Conservation (phyloP, 1,139 yeast genomes). For the Zygosaccharomyces pseudobailii region DNA sequence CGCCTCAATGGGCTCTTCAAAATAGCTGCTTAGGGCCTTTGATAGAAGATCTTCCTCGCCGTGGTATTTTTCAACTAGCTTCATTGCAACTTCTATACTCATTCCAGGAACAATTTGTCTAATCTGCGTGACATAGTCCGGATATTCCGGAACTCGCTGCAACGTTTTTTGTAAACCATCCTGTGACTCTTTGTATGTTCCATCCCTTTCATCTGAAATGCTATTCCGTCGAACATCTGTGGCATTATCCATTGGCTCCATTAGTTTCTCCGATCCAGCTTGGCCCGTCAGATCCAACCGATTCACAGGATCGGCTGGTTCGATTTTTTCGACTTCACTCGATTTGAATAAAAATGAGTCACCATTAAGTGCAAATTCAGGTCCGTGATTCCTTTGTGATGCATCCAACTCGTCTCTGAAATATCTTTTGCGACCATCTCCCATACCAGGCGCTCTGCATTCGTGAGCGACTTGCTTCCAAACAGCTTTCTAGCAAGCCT, state of each 20-base stretch:
- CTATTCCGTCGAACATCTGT: not conserved
- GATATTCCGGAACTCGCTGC: not conserved
- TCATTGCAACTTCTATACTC: conserved; percentile 6
- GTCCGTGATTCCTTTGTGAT: conserved; percentile 8
- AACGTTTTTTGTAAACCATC: not conserved
- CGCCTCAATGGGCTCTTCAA: conserved; percentile 9
- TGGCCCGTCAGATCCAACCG: not conserved
- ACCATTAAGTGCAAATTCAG: conserved; percentile 1
- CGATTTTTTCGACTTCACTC: not conserved
- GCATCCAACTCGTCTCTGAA: conserved; percentile 18
- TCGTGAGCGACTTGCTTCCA: not conserved
- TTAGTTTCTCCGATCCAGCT: not conserved
- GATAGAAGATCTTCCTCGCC: conserved; percentile 13
- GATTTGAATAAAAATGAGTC: conserved; percentile 8
- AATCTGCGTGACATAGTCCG: conserved; percentile 10
- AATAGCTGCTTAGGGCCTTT: conserved; percentile 18
- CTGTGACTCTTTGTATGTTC: not conserved
- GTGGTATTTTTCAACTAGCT: conserved; percentile 10
- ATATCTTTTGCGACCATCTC: conserved; percentile 11
- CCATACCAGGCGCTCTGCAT: not conserved
- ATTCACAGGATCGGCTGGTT: not conserved
- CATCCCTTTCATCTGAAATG: not conserved
- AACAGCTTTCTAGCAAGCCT: not conserved
- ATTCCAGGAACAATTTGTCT: conserved; percentile 16
- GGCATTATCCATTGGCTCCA: not conserved